A percentile compares a stretch with the other conserved stretches of the same genome.
Evolutionary conservation across 2,329 filamentous ascomycete species (phyloP).

Genomic region (Torrubiella hemipterigena): DNA sequence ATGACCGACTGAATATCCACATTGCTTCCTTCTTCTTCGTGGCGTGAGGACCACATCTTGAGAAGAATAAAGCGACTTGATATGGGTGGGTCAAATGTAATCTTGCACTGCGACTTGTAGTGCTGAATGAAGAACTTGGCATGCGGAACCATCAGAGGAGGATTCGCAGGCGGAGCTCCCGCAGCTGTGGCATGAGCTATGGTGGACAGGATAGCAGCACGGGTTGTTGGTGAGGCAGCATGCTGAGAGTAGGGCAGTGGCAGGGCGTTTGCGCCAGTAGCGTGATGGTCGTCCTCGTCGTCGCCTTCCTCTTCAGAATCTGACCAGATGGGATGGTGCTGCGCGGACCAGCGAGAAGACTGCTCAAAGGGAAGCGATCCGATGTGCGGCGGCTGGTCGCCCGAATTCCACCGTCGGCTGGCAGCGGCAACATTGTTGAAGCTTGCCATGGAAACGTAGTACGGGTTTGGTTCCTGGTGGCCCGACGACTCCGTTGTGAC

Average conservation of each 20-base stretch:
- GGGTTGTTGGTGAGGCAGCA: constrained; percentile 39
- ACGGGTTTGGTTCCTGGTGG: constrained; percentile 31
- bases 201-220: constrained; percentile 43
- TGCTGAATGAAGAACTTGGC: constrained; percentile 76
- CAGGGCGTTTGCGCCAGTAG: constrained; percentile 3
- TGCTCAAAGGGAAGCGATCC: constrained; percentile 44
- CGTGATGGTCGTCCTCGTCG: constrained; percentile 8
- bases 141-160: constrained; percentile 51
- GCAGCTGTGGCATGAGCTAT: constrained; percentile 47
- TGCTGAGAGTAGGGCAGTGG: constrained; percentile 26
- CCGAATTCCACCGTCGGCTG: too few relatives aligned
- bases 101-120: constrained; percentile 73
- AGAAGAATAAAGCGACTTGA: constrained; percentile 75
- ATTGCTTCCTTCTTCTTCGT: constrained; percentile 52
- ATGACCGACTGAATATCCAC: constrained; percentile 86
- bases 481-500: constrained; percentile 50
- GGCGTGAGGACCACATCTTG: constrained; percentile 77
- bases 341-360: neutral
- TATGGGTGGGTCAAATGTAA: constrained; percentile 73
- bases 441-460: neutral
- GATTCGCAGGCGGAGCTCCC: neutral
- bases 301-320: constrained; percentile 14
- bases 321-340: constrained; percentile 14
- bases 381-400: too few relatives aligned
- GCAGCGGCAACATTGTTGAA: too few relatives aligned